phyloP scores from a whole-genome alignment of 177 flowering plant species.

The Vitis hybrid region DNA sequence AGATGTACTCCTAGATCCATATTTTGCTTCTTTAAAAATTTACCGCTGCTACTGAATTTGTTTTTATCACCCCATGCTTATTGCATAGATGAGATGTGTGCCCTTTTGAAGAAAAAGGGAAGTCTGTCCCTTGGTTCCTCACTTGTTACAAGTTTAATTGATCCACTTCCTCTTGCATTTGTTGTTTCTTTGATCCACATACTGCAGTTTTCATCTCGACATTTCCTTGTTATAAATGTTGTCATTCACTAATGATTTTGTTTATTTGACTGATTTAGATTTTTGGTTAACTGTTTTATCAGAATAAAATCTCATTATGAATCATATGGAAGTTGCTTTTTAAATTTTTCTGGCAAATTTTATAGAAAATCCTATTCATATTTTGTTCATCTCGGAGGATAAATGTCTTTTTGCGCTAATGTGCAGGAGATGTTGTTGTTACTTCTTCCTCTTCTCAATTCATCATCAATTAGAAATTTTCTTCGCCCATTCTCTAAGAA shows the following conservation, averaged over 20 bases:
- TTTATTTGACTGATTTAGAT: no score
- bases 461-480: slow-evolving; percentile 69
- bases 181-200: no score
- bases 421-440: slow-evolving; percentile 92
- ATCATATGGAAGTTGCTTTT: neutral
- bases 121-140: no score
- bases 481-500: slow-evolving; percentile 88
- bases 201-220: no score
- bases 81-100: neutral
- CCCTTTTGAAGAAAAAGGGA: neutral
- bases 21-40: neutral
- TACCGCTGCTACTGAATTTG: neutral
- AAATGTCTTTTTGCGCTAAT: slow-evolving; percentile 7
- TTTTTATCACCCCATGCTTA: neutral
- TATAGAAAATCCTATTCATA: neutral
- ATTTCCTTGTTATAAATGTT: no score
- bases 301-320: no score
- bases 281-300: no score
- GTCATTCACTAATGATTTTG: no score
- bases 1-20: neutral
- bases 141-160: no score
- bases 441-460: slow-evolving; percentile 93
- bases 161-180: no score
- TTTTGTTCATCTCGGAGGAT: neutral
- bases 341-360: neutral